Evolutionary conservation across 73 alveolate species (phyloP).

Genomic region (Tetrahymena malaccensis): DNA sequence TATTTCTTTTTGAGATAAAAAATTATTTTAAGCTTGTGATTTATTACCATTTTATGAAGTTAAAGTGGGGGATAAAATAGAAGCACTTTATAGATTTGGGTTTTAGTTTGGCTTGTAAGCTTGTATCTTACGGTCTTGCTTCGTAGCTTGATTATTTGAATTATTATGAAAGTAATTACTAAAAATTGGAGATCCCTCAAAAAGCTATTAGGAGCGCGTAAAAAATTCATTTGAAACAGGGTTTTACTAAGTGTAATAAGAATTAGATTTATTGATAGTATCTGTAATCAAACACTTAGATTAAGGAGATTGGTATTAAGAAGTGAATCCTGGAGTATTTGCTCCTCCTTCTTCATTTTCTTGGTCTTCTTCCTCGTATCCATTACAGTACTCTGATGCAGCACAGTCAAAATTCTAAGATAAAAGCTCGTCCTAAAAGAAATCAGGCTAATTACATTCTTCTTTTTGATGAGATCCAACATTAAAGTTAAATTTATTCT

Average conservation of each 20-base stretch:
- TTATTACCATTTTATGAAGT: neutral
- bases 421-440: neutral
- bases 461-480: neutral
- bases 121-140: neutral
- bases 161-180: neutral
- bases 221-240: neutral
- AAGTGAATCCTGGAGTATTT: neutral
- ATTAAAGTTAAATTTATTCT: neutral
- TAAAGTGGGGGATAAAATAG: neutral
- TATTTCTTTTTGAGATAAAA: too few relatives aligned
- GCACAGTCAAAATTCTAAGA: neutral
- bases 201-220: neutral
- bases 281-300: neutral
- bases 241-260: neutral
- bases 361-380: neutral
- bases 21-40: too few relatives aligned
- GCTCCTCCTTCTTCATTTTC: neutral
- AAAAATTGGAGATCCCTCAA: neutral
- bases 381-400: neutral
- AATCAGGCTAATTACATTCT: neutral
- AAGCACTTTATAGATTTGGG: neutral
- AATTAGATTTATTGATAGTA: neutral
- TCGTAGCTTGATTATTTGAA: neutral
- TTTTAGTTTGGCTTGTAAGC: neutral
- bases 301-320: neutral